Conservation (phyloP, 2,329 filamentous ascomycete genomes). For the Calonectria pseudoreteaudii region DNA sequence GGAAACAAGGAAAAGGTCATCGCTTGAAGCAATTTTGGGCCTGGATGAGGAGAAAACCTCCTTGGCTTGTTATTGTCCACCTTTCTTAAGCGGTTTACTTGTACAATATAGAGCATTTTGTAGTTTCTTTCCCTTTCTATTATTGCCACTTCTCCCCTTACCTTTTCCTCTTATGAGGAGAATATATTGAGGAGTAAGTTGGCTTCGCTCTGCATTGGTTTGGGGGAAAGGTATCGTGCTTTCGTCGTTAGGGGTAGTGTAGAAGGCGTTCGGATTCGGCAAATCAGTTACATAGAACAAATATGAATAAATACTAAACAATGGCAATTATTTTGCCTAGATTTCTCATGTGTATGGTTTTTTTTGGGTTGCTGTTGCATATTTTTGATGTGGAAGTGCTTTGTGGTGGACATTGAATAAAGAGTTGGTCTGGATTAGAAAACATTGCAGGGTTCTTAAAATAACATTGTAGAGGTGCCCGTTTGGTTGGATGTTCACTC, state of each 20-base stretch:
- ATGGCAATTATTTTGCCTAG: background rate
- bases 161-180: background rate
- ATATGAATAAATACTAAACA: background rate
- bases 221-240: slow-evolving; percentile 15
- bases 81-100: slow-evolving; percentile 19
- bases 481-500: background rate
- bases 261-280: slow-evolving; percentile 38
- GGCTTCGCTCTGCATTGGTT: slow-evolving; percentile 7
- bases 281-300: slow-evolving; percentile 20
- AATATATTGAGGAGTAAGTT: background rate
- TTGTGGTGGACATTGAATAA: background rate
- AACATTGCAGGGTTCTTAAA: background rate
- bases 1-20: slow-evolving; percentile 26
- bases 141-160: background rate
- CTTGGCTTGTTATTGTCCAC: background rate
- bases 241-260: slow-evolving; percentile 19
- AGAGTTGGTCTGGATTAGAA: background rate
- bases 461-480: background rate
- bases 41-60: background rate
- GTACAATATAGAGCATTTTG: slow-evolving; percentile 36
- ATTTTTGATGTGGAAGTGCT: too few species aligned
- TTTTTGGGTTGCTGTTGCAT: background rate
- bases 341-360: background rate
- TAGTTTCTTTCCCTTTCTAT: background rate
- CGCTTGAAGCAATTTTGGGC: slow-evolving; percentile 22